phyloP scores from a whole-genome alignment of 2,329 filamentous ascomycete species.

The Aspergillus pseudonomiae region DNA sequence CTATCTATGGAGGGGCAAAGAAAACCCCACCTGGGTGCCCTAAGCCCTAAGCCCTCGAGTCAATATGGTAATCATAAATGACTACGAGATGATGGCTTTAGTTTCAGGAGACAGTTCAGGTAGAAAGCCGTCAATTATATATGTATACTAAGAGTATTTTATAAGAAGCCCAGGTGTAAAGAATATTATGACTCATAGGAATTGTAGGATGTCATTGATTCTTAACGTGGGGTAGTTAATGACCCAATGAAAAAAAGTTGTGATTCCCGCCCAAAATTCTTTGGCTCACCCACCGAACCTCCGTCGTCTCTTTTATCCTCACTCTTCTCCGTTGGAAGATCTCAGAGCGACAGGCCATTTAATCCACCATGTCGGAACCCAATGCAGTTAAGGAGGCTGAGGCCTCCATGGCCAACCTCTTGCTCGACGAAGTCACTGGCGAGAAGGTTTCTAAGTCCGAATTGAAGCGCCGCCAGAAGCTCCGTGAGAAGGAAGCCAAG shows the following conservation, averaged over 20 bases:
- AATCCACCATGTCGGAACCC: constrained; percentile 43
- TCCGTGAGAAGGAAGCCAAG: constrained; percentile 80
- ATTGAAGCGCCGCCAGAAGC: constrained; percentile 95
- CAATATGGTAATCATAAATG: background rate
- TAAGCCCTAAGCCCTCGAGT: constrained; percentile 37
- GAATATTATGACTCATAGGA: background rate
- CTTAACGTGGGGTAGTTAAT: constrained; percentile 5
- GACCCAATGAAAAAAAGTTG: constrained; percentile 32
- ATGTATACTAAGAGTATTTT: background rate
- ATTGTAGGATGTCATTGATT: constrained; percentile 6
- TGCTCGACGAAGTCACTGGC: constrained; percentile 90
- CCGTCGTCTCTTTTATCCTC: constrained; percentile 16
- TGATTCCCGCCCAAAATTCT: constrained; percentile 40
- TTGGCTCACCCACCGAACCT: constrained; percentile 22
- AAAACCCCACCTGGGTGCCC: constrained; percentile 34
- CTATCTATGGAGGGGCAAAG: constrained; percentile 25
- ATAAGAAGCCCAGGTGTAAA: background rate
- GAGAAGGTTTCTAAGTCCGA: constrained; percentile 83
- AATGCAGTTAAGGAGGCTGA: constrained; percentile 50
- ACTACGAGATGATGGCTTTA: background rate
- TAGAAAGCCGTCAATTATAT: background rate
- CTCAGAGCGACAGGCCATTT: background rate
- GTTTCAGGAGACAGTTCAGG: background rate
- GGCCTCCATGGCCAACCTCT: constrained; percentile 66
- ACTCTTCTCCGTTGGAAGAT: constrained; percentile 14